Evolutionary conservation across 331 rosid genomes (phyloP), one percentile per base, ranked within the genome.

Genomic region (Malus hybrid): DNA sequence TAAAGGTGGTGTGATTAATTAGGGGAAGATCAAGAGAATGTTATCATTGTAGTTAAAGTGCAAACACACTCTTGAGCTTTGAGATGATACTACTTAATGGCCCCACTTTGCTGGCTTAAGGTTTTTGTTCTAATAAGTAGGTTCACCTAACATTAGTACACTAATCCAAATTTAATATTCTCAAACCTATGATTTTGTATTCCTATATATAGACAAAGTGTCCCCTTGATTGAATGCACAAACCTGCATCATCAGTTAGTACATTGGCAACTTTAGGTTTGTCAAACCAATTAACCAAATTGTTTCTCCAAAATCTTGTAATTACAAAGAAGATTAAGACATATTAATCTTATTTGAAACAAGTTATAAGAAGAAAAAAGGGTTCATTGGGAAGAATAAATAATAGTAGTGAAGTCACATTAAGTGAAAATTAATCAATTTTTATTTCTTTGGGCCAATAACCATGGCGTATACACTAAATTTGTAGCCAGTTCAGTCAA

Each of bases 141-240:
- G 89, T 84, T 84, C 84, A 89, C 93, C 93, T 79, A 88, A 81
- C 89, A 75, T 80, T 75, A 66, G 75, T 71, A 77, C 52, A 58
- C 71, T 83, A 72, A 74, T 68, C 65, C 50, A 67, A 50, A 67
- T 75, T 71, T 71, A 71, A 65, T 78, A 67, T 75, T 75, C 80
- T 82, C 67, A 66, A 70, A 71, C 70, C 77, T 69, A 80, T 86
- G 77, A 80, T 83, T 80, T 79, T 89, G 93, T 85, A 79, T 82
- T 90, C 82, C 60, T 75, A 76, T 84, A 78, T 75, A 70, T 77
- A 84, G 87, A 79, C 97, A 91, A 75, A 66, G 71, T 91, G 97
- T 91, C 86, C 81, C 93, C 96, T 81, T 72, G 82, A 83, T 81
- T 88, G 87, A 83, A 85, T 81, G 85, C 98, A 88, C 14, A 56